Percentiles rank a stretch among this genome's conserved stretches.
These are phyloP conservation scores for Triticum timopheevii DNA, from an alignment of 176 grass and related monocot species.

Conservation along the genomic window DNA sequence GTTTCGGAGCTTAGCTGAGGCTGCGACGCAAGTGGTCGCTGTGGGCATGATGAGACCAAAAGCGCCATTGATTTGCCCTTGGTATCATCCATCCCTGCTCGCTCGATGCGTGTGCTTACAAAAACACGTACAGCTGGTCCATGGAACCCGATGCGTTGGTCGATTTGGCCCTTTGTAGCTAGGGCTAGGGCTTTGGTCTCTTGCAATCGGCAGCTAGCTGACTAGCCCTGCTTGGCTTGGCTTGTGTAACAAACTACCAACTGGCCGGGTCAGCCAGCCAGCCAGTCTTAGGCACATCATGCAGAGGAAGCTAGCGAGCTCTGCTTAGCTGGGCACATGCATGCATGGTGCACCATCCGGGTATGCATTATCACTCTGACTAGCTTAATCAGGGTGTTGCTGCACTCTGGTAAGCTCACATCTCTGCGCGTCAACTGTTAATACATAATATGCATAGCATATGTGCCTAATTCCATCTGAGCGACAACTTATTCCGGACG, in stretches of 20 bases:
- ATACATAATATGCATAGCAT: too few relatives aligned
- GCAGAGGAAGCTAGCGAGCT: background rate
- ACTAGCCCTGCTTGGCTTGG: background rate
- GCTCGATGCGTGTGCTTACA: too few relatives aligned
- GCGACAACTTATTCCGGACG: too few relatives aligned
- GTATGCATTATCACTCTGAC: background rate
- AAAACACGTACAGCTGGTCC: background rate
- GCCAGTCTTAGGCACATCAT: background rate
- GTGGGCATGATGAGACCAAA: background rate
- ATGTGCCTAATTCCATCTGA: too few relatives aligned
- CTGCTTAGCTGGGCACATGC: background rate
- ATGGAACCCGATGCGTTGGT: conserved; percentile 2
- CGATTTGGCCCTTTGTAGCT: background rate
- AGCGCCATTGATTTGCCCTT: background rate
- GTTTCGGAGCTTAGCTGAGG: background rate
- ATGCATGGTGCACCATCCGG: background rate
- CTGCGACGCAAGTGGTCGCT: background rate
- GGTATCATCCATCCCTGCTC: background rate
- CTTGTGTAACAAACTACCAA: background rate
- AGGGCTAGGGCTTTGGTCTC: background rate
- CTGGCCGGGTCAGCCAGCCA: background rate
- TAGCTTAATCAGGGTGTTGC: background rate
- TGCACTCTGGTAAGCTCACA: background rate
- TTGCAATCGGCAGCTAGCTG: background rate
- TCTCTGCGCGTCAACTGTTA: too few relatives aligned